Conservation (phyloP, 75 land plant species). For the Pseudotsuga menziesii region DNA sequence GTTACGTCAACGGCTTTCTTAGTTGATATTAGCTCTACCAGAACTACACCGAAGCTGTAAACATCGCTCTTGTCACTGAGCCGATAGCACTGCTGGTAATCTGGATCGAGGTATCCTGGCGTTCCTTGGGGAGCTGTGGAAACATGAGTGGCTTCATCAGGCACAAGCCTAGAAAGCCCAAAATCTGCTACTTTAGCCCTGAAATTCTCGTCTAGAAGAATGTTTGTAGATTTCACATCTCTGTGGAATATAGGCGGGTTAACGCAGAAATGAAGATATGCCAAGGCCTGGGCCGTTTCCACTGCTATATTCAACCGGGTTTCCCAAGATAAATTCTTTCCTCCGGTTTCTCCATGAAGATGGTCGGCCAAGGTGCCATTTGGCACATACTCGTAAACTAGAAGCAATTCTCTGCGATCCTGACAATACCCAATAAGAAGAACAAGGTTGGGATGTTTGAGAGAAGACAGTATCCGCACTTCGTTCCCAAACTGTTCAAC, state of each 20-base stretch:
- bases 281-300: slow-evolving; percentile 32
- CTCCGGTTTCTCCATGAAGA: slow-evolving; percentile 29
- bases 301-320: slow-evolving; percentile 28
- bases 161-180: slow-evolving; percentile 35
- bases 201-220: slow-evolving; percentile 22
- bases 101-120: slow-evolving; percentile 26
- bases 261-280: slow-evolving; percentile 25
- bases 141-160: neutral
- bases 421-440: slow-evolving; percentile 66
- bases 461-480: slow-evolving; percentile 48
- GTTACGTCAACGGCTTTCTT: slow-evolving; percentile 20
- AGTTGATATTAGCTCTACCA: slow-evolving; percentile 22
- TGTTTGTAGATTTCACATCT: slow-evolving; percentile 24
- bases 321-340: slow-evolving; percentile 20
- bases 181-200: slow-evolving; percentile 43
- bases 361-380: slow-evolving; percentile 71
- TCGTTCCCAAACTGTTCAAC: slow-evolving; percentile 49
- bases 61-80: slow-evolving; percentile 28
- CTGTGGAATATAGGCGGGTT: slow-evolving; percentile 22
- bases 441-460: slow-evolving; percentile 65
- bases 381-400: slow-evolving; percentile 73
- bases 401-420: slow-evolving; percentile 57
- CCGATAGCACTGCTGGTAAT: slow-evolving; percentile 18
- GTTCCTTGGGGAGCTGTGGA: slow-evolving; percentile 27
- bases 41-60: slow-evolving; percentile 31